Evolutionary conservation across 2,329 filamentous ascomycete species (phyloP).

Genomic region (Phialemonium atrogriseum): DNA sequence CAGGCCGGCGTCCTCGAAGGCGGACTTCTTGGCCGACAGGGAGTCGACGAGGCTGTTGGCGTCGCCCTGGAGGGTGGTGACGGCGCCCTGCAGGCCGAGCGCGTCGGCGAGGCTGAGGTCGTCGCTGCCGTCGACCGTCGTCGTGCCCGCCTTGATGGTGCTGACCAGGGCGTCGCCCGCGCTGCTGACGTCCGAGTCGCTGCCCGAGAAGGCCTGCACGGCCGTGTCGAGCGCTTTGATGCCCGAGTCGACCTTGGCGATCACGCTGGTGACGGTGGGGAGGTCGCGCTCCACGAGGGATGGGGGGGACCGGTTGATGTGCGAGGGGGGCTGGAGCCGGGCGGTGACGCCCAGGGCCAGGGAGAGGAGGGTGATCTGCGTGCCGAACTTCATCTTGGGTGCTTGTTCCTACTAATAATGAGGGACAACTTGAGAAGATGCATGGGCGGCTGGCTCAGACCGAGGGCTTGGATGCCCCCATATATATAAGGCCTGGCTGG

Average conservation of each 20-base stretch:
- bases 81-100: constrained; percentile 29
- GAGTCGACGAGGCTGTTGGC: constrained; percentile 4
- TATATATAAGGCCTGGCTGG: no score
- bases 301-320: constrained; percentile 3
- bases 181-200: constrained; percentile 17
- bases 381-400: no score
- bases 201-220: no score
- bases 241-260: constrained; percentile 37
- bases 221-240: constrained; percentile 13
- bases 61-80: constrained; percentile 3
- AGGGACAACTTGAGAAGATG: no score
- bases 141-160: constrained; percentile 24
- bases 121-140: constrained; percentile 18
- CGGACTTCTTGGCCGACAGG: constrained; percentile 7
- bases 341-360: constrained; percentile 7
- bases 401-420: no score
- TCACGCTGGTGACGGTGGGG: constrained; percentile 49
- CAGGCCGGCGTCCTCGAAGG: constrained; percentile 6
- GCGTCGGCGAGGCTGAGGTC: constrained; percentile 20
- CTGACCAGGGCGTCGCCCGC: constrained; percentile 21
- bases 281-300: constrained; percentile 24
- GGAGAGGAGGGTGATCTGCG: constrained; percentile 4
- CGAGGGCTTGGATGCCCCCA: no score
- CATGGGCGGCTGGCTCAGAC: no score
- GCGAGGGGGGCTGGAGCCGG: constrained; percentile 6